These are phyloP conservation scores for Bipolaris gigantea DNA, from an alignment of 2,329 filamentous ascomycete species.

Conservation along the genomic window DNA sequence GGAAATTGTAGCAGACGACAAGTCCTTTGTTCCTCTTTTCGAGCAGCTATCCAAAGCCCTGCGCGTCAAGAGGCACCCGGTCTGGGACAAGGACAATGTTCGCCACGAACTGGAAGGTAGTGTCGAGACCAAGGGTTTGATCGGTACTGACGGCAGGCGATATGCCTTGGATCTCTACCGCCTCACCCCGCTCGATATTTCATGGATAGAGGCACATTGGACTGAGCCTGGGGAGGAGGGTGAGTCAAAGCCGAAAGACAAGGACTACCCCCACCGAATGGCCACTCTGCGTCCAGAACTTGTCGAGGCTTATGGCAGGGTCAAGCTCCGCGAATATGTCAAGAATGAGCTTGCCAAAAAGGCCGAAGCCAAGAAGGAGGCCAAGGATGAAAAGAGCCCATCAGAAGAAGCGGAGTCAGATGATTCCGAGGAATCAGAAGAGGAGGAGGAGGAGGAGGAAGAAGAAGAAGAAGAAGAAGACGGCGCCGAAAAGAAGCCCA, in stretches of 20 bases:
- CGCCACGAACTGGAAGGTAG: constrained; percentile 91
- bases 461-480: constrained; percentile 73
- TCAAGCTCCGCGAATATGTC: constrained; percentile 87
- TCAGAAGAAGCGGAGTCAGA: constrained; percentile 36
- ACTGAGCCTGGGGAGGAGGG: constrained; percentile 46
- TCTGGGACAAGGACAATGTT: constrained; percentile 96
- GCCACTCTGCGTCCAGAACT: constrained; percentile 88
- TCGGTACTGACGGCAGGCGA: constrained; percentile 94
- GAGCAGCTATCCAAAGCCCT: constrained; percentile 88
- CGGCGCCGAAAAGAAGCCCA: constrained; percentile 59
- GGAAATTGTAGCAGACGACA: constrained; percentile 88
- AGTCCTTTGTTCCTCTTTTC: constrained; percentile 81
- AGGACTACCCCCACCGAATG: constrained; percentile 90
- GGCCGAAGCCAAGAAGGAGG: constrained; percentile 47
- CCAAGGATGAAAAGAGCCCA: constrained; percentile 39
- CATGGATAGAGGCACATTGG: constrained; percentile 81
- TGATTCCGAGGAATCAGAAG: constrained; percentile 65
- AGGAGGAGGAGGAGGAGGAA: constrained; percentile 71
- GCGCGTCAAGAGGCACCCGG: constrained; percentile 89
- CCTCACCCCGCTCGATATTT: constrained; percentile 86
- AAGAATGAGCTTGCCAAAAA: constrained; percentile 66
- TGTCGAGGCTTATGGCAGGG: constrained; percentile 80
- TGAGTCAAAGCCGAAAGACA: constrained; percentile 53
- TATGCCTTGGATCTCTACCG: constrained; percentile 98
- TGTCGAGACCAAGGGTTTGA: constrained; percentile 95